Evolutionary conservation across 257 asterid genomes (phyloP), one percentile per base, ranked within the genome.

Genomic region (Rehmannia glutinosa): DNA sequence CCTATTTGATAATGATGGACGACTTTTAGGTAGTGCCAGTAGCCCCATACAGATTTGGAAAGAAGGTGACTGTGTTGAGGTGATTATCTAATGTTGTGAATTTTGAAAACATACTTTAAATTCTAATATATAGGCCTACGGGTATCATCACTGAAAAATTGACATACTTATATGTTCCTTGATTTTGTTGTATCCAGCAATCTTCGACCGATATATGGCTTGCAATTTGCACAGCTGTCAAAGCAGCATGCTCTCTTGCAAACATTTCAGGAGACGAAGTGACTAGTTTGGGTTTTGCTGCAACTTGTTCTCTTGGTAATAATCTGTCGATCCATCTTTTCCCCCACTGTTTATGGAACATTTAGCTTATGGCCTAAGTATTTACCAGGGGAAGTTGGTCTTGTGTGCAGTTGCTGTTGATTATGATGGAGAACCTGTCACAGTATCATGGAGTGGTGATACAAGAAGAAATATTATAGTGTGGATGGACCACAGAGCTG

Each of bases 401-500:
- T 68, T 73, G 56, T 74, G 53, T 77, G 84, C 91, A 92, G 99
- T 93, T 80, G 99, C 97, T 69, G 81, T 88, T 65, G 99, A 86
- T 84, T 74, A 82, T 70, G 96, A 93, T 59, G 99, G 96, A 62
- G 96, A 85, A 68, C 97, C 99, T 56, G 99, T 93, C 32, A 84
- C 99, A 8, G 92, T 93, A 81, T 93, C 99, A 63, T 86, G 75
- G 94, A 81, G 96, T 71, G 88, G 91, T 55, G 99, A 93, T 49
- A 35, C 96, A 23, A 88, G 99, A 77, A 85, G 99, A 77, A 93
- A 93, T 79, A 73, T 93, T 68, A 93, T 93, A 54, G 95, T 90
- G 67, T 93, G 99, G 99, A 93, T 93, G 99, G 99, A 93, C 79
- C 99, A 93, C 72, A 82, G 99, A 81, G 97, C 99, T 79, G 96